Percentiles rank a stretch among this genome's conserved stretches.
Conservation (phyloP, 345 rosid species). For the Ceriops zippeliana region DNA sequence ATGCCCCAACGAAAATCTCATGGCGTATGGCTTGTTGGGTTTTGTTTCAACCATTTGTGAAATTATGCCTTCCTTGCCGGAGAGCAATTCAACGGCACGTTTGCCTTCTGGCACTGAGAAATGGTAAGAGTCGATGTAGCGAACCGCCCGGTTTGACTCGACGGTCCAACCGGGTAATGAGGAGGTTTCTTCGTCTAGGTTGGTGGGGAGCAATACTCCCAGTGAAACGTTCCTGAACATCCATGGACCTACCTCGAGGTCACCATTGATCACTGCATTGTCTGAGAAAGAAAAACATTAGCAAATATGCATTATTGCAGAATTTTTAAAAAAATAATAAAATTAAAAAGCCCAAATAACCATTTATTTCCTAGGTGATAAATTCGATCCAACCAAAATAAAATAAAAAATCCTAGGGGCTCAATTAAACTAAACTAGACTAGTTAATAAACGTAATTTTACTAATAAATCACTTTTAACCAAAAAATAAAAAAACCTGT, state of each 20-base stretch:
- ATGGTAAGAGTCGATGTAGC: slow-evolving; percentile 83
- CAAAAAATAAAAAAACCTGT: too few species aligned
- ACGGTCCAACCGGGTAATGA: slow-evolving; percentile 94
- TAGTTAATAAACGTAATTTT: too few species aligned
- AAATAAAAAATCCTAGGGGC: too few species aligned
- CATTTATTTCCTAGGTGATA: too few species aligned
- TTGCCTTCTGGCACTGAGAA: slow-evolving; percentile 77
- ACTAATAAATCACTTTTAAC: too few species aligned
- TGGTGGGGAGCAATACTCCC: slow-evolving; percentile 85
- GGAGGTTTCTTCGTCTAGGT: slow-evolving; percentile 79
- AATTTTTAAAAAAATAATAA: too few species aligned
- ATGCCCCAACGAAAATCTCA: slow-evolving; percentile 75
- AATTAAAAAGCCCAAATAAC: too few species aligned
- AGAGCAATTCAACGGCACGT: slow-evolving; percentile 80
- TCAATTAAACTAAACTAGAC: too few species aligned
- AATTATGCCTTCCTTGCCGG: slow-evolving; percentile 95
- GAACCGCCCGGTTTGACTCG: slow-evolving; percentile 84
- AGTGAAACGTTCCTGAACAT: slow-evolving; percentile 80
- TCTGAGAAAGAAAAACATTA: slow-evolving; percentile 28
- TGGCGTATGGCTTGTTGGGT: slow-evolving; percentile 43
- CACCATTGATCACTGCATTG: slow-evolving; percentile 83
- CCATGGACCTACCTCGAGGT: slow-evolving; percentile 94
- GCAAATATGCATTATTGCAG: not conserved
- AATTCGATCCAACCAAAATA: too few species aligned
- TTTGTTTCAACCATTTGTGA: slow-evolving; percentile 90